Base-by-base conservation (phyloP, 768 basidiomycete genomes). In the Termitomyces sp. region DNA sequence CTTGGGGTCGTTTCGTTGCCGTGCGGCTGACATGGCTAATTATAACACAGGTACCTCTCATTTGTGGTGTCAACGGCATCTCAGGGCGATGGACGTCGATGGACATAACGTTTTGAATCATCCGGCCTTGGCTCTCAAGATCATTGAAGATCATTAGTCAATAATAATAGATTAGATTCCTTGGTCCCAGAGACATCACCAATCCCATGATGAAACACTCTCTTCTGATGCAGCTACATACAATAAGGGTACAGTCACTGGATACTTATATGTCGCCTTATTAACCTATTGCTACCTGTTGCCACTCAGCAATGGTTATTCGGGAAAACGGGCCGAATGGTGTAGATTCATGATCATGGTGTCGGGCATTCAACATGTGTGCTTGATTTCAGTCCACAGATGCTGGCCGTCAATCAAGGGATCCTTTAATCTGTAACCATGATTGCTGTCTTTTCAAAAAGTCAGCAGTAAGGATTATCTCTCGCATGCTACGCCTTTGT, bases 1-100 rank as follows among this genome's bases (percentile, higher is more conserved):
- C 42, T 72, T 34, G 69, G 68, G 44, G 72, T 74, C 48, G 72
- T 68, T 4, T 18, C 61, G 22, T 55, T 71, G n/a, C 55, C 69
- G 53, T 60, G 60, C 16, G 44, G 54, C 37, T 62, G 61, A 43
- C 40, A 33, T 18, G n/a, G 6, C 34, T 10, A 9, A 43, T 53
- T 6, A 20, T 13, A 16, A 24, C 22, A 3, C 13, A n/a, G n/a
- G n/a, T n/a, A n/a, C n/a, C 24, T n/a, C 18, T 12, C 36, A 26
- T 51, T 49, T 13, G 4, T 34, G 3, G 22, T 22, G 22, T 50
- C 0, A 24, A 4, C 3, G 13, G 26, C 33, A 27, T 18, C 18
- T 27, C 27, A 3, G 18, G 16, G 8, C 8, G 14, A 44, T 22
- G 13, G 26, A 14, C 24, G 10, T 44, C 44, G 18, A 18, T 18